These are phyloP conservation scores for Mollisia scopiformis DNA, from an alignment of 2,329 filamentous ascomycete species.

Conservation along the genomic window DNA sequence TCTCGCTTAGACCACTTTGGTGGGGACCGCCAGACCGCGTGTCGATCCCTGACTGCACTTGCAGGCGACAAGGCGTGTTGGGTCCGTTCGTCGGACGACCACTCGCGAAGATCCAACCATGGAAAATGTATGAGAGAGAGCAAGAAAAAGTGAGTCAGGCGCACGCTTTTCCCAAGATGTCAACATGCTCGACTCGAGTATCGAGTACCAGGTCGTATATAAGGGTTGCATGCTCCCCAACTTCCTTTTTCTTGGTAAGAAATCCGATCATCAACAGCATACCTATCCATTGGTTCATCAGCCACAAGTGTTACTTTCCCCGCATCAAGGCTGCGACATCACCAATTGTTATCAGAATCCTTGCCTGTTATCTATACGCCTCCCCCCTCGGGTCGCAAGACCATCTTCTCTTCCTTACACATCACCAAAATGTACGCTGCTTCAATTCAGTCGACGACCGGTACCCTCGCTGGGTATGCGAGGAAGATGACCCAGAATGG, in stretches of 20 bases:
- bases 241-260: constrained; percentile 2
- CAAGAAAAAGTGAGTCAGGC: constrained; percentile 21
- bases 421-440: constrained; percentile 27
- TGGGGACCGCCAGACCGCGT: not conserved
- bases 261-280: constrained; percentile 6
- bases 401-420: not conserved
- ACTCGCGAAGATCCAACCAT: not conserved
- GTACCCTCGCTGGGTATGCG: constrained; percentile 31
- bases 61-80: not conserved
- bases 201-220: constrained; percentile 13
- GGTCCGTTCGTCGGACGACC: constrained; percentile 6
- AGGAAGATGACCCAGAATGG: constrained; percentile 25
- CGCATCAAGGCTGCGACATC: constrained; percentile 23
- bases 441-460: constrained; percentile 28
- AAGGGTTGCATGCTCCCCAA: constrained; percentile 4
- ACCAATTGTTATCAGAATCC: constrained; percentile 11
- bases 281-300: not conserved
- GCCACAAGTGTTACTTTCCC: constrained; percentile 21
- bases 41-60: not conserved
- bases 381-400: constrained; percentile 5
- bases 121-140: not conserved
- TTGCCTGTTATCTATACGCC: constrained; percentile 5
- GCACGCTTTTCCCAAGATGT: constrained; percentile 14
- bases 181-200: constrained; percentile 8
- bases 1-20: not conserved